Base-by-base conservation (phyloP, 2,329 filamentous ascomycete species). In the Penicillium concentricum region DNA sequence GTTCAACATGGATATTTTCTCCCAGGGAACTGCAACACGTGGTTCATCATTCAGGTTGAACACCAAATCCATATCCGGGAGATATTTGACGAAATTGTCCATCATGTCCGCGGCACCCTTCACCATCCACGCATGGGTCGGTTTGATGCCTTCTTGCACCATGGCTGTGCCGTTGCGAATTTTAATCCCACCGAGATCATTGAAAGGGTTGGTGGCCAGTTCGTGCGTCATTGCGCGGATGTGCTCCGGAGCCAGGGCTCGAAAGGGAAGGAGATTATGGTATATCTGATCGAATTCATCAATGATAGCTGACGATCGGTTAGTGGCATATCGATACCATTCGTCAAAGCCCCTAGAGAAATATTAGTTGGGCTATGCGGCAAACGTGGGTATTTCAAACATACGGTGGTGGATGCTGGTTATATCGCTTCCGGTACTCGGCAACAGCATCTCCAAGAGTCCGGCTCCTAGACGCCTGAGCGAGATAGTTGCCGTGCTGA, bases 1-100 rank as follows among this genome's bases (percentile, higher is more conserved):
- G 16, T 68, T 74, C 56, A 81, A 68, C 3, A 57, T 57, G 32
- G 76, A 66, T 16, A 80, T 66, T 3, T 72, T 71, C 38, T 76
- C 73, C 69, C 76, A 81, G 0, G 83, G 82, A 2, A 85, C 78
- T 28, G 81, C 80, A 12, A 86, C 79, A 12, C 84, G 78, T 45
- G 78, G 78, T 63, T 86, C 83, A 60, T 86, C 83, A 57, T 86
- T 84, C n/a, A 86, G 66, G 58, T 87, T 87, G 71, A 87, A 81
- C 0, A 81, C 83, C 37, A 87, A 68, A 63, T 86, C 84, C 84
- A 87, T 87, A 58, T 87, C 84, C 0, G 84, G 84, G 30, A 87
- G 74, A 61, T 78, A 76, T 54, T 82, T 67, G 1, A 77, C 75
- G 61, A 86, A 85, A 1, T 78, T 75, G 35, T 77, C 74, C 32